Evolutionary conservation across 495 filamentous ascomycete genomes (phyloP).

Genomic region (Polyplosphaeria fusca): DNA sequence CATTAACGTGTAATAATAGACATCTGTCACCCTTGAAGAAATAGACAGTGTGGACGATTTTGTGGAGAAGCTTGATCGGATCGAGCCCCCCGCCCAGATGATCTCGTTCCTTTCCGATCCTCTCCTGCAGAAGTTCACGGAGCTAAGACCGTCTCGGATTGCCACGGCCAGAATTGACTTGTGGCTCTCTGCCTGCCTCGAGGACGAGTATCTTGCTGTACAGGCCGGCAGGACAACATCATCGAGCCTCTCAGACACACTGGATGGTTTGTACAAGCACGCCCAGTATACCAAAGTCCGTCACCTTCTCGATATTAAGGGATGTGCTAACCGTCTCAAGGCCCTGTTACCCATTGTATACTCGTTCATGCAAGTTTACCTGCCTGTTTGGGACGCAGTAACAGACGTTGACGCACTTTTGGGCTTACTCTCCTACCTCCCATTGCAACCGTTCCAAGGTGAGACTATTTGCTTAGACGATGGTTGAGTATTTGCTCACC

Average conservation of each 20-base stretch:
- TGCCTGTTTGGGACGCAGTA: conserved; percentile 67
- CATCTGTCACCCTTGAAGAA: conserved; percentile 71
- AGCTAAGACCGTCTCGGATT: conserved; percentile 57
- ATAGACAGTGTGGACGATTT: conserved; percentile 70
- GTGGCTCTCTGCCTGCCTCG: conserved; percentile 35
- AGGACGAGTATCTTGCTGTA: conserved; percentile 30
- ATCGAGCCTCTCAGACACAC: conserved; percentile 19
- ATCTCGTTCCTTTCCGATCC: conserved; percentile 72
- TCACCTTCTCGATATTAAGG: conserved; percentile 54
- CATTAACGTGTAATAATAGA: conserved; percentile 37
- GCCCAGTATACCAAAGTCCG: conserved; percentile 49
- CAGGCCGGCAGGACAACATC: conserved; percentile 5
- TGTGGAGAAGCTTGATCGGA: conserved; percentile 69
- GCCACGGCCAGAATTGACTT: conserved; percentile 27
- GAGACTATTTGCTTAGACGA: conserved; percentile 16
- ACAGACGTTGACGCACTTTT: conserved; percentile 59
- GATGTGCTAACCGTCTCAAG: conserved; percentile 45
- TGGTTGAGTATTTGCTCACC: not conserved
- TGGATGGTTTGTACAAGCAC: conserved; percentile 42
- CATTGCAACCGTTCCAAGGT: conserved; percentile 59
- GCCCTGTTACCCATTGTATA: conserved; percentile 55
- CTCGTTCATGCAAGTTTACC: conserved; percentile 59
- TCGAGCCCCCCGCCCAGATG: conserved; percentile 78
- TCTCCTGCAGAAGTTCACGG: conserved; percentile 72
- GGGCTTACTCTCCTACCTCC: conserved; percentile 61